Percentiles rank a stretch among this genome's conserved stretches.
These are phyloP conservation scores for Trichoderma aggressivum DNA, from an alignment of 2,329 filamentous ascomycete genomes.

Conservation along the genomic window DNA sequence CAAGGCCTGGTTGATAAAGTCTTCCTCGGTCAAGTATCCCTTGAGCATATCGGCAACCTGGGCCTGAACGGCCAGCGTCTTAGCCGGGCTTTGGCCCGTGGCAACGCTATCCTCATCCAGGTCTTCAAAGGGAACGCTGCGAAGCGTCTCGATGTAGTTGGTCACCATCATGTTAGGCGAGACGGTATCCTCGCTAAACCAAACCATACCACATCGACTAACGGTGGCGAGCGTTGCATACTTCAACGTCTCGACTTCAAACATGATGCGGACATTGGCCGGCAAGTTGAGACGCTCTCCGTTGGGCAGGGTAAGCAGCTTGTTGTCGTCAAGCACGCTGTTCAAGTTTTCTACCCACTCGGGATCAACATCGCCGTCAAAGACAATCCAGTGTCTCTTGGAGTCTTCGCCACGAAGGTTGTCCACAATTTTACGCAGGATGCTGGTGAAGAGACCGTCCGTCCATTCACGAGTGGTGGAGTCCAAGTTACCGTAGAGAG, in stretches of 20 bases:
- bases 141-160: slow-evolving; percentile 83
- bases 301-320: slow-evolving; percentile 92
- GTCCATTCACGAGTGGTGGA: slow-evolving; percentile 98
- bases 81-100: slow-evolving; percentile 70
- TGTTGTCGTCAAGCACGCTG: slow-evolving; percentile 98
- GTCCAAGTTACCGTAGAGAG: slow-evolving; percentile 91
- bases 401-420: slow-evolving; percentile 95
- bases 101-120: slow-evolving; percentile 86
- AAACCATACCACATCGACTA: slow-evolving; percentile 99
- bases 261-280: slow-evolving; percentile 97
- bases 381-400: slow-evolving; percentile 99
- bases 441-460: slow-evolving; percentile 96
- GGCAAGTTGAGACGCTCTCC: slow-evolving; percentile 96
- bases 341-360: slow-evolving; percentile 99
- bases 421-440: slow-evolving; percentile 96
- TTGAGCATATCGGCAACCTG: slow-evolving; percentile 77
- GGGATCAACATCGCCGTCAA: slow-evolving; percentile 97
- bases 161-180: slow-evolving; percentile 87
- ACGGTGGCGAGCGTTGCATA: slow-evolving; percentile 98
- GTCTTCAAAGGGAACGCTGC: slow-evolving; percentile 84
- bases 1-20: slow-evolving; percentile 76
- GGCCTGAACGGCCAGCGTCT: slow-evolving; percentile 73
- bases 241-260: slow-evolving; percentile 96
- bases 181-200: slow-evolving; percentile 98
- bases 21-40: slow-evolving; percentile 70